Evolutionary conservation across 1,284 basidiomycete species (phyloP), one percentile per base, ranked within the genome.

Genomic region (Mycena sp.): DNA sequence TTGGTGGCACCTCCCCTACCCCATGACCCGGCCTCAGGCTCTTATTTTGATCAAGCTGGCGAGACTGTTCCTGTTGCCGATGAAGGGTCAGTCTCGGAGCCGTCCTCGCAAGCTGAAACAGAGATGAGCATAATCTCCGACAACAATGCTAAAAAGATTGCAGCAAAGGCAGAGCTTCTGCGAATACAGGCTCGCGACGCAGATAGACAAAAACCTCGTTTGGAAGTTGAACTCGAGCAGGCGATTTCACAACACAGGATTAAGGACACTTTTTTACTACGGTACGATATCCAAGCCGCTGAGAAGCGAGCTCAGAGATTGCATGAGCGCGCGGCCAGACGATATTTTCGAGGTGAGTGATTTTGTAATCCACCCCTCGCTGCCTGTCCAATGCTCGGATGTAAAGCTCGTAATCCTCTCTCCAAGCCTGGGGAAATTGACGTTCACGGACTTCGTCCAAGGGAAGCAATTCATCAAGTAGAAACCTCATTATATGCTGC

Each of bases 371-470:
- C n/a, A n/a, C n/a, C n/a, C n/a, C n/a, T n/a, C n/a, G n/a, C n/a
- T n/a, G n/a, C n/a, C n/a, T n/a, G n/a, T n/a, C n/a, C n/a, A n/a
- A n/a, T n/a, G n/a, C n/a, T n/a, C n/a, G n/a, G n/a, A 37, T 12
- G 26, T 30, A 25, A 65, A 87, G 85, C 85, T 26, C 80, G 82
- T 55, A 88, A 87, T 70, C 66, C 78, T 26, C 70, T 75, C n/a
- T 57, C 46, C 66, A 17, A 74, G 64, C 51, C 64, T 73, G 71
- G 74, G 45, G 86, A 84, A 23, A 86, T 95, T 62, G 93, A 96
- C 72, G 86, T 96, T 2, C 89, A 91, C 70, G 88, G 91, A 3
- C 81, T 96, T 25, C 90, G 90, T 66, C 87, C 90, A 0, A 79
- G 83, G 28, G 94, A 96, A 73, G 90, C 91, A 9, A 77, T 91